phyloP scores from a whole-genome alignment of 345 rosid species.

The Moricandia moricandioides region DNA sequence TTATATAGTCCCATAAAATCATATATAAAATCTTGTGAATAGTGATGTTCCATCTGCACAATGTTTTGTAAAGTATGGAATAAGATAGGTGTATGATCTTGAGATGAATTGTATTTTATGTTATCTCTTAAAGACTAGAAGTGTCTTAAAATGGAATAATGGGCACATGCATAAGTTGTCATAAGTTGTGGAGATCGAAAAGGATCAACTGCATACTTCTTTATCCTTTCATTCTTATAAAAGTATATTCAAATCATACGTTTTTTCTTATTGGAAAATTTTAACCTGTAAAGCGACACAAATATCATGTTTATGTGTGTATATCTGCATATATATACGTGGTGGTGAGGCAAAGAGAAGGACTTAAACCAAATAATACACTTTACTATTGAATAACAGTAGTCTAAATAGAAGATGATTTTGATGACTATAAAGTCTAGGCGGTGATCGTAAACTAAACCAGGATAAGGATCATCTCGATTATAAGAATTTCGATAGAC shows the following conservation, averaged over 20 bases:
- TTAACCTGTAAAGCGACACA: constrained; percentile 22
- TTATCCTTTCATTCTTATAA: constrained; percentile 26
- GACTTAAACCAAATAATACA: not conserved
- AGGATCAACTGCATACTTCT: constrained; percentile 36
- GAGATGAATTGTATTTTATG: constrained; percentile 35
- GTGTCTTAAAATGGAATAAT: constrained; percentile 37
- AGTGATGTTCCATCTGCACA: constrained; percentile 35
- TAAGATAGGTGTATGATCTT: constrained; percentile 25
- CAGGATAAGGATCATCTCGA: not conserved
- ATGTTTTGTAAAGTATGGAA: constrained; percentile 32
- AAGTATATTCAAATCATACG: constrained; percentile 10
- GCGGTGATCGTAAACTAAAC: not conserved
- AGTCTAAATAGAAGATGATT: not conserved
- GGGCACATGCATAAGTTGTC: constrained; percentile 39
- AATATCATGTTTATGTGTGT: constrained; percentile 19
- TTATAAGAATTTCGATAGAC: not conserved
- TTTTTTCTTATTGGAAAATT: constrained; percentile 19
- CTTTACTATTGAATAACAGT: not conserved
- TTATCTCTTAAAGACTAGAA: constrained; percentile 40
- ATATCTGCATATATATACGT: not conserved
- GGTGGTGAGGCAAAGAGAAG: not conserved
- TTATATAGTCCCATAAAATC: constrained; percentile 9
- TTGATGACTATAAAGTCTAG: not conserved
- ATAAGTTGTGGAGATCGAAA: constrained; percentile 34
- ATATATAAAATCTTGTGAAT: constrained; percentile 30